phyloP scores from a whole-genome alignment of 768 basidiomycete species.

The Xerocomellus chrysenteron region DNA sequence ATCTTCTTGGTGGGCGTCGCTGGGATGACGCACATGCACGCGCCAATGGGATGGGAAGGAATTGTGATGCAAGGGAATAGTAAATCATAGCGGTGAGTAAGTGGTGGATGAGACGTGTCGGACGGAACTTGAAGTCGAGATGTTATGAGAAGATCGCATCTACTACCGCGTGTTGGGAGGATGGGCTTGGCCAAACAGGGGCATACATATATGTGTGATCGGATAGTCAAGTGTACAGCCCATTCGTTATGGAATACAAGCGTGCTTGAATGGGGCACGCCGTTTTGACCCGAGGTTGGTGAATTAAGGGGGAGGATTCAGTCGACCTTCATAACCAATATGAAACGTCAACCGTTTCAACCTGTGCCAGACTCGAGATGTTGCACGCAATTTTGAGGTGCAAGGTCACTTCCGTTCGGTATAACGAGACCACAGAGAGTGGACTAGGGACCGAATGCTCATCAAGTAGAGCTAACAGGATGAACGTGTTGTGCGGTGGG shows the following conservation, averaged over 20 bases:
- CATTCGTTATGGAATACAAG: too few relatives aligned
- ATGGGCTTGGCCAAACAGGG: not conserved
- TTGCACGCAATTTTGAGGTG: not conserved
- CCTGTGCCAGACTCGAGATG: not conserved
- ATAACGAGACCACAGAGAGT: not conserved
- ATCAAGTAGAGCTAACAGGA: too few relatives aligned
- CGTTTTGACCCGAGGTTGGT: not conserved
- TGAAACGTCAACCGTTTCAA: slow-evolving; percentile 9
- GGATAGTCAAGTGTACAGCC: too few relatives aligned
- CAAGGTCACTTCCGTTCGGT: not conserved
- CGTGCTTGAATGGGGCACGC: not conserved
- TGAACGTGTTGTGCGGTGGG: too few relatives aligned
- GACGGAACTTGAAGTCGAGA: not conserved
- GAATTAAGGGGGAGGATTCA: too few relatives aligned
- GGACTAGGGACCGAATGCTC: not conserved
- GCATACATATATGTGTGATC: not conserved
- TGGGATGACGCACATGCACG: too few relatives aligned
- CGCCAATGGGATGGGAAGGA: too few relatives aligned
- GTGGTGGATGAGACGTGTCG: not conserved
- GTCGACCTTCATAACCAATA: not conserved
- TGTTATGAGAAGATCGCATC: not conserved
- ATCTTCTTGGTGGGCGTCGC: too few relatives aligned
- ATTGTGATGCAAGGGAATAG: too few relatives aligned
- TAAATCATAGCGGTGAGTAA: too few relatives aligned
- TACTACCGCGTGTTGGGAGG: not conserved